Conservation (phyloP, 1,284 basidiomycete genomes). For the Ustilago crameri region DNA sequence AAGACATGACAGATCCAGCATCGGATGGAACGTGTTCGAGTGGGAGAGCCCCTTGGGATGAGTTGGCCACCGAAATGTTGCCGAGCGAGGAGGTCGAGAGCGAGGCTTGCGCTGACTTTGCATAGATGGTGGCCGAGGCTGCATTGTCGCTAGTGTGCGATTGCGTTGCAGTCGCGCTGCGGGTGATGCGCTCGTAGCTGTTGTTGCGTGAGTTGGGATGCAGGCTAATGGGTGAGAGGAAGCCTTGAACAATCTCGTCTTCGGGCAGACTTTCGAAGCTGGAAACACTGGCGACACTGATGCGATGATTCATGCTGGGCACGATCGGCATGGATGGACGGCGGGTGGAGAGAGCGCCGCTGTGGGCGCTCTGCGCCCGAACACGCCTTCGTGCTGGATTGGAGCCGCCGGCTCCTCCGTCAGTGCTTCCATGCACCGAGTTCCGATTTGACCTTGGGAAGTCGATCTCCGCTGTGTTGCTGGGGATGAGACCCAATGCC, state of each 20-base stretch:
- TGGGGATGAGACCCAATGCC: conserved; percentile 47
- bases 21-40: conserved; percentile 11
- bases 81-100: conserved; percentile 14
- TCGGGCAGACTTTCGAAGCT: conserved; percentile 63
- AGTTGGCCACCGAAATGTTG: conserved; percentile 14
- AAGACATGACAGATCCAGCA: conserved; percentile 6
- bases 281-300: conserved; percentile 56
- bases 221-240: conserved; percentile 19
- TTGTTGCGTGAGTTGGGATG: conserved; percentile 19
- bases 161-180: conserved; percentile 7
- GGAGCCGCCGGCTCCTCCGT: conserved; percentile 5
- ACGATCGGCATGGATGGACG: conserved; percentile 56
- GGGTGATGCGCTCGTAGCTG: conserved; percentile 37
- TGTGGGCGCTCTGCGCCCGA: conserved; percentile 34
- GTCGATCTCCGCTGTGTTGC: conserved; percentile 11
- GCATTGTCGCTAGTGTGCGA: conserved; percentile 9
- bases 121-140: not conserved
- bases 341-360: conserved; percentile 18
- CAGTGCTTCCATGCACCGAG: not conserved
- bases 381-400: conserved; percentile 20
- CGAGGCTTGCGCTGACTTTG: conserved; percentile 9
- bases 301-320: conserved; percentile 44
- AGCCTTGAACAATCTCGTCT: conserved; percentile 50
- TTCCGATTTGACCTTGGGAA: conserved; percentile 18
- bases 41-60: conserved; percentile 4